A percentile compares a stretch with the other conserved stretches of the same genome.
Evolutionary conservation across 768 basidiomycete genomes (phyloP).

Genomic region (Lactarius trivialis): DNA sequence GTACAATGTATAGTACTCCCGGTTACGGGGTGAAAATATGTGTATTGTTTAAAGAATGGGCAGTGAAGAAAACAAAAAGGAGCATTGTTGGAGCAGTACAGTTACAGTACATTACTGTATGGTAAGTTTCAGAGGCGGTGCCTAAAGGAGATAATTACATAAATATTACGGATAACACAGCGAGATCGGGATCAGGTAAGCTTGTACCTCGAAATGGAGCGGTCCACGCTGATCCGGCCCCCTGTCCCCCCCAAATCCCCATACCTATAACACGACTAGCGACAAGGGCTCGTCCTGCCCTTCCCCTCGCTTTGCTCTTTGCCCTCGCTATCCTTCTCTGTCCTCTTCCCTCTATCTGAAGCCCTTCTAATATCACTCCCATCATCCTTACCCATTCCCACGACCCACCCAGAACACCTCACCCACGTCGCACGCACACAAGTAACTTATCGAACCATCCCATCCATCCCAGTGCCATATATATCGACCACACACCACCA

Average conservation of each 20-base stretch:
- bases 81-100: no score
- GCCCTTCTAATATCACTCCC: not conserved
- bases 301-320: not conserved
- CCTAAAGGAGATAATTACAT: not conserved
- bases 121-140: no score
- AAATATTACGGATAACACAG: not conserved
- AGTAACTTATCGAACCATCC: constrained; percentile 3
- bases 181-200: constrained; percentile 8
- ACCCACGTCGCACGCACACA: not conserved
- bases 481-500: constrained; percentile 4
- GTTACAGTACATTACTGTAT: no score
- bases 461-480: not conserved
- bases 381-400: not conserved
- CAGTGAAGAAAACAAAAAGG: not conserved
- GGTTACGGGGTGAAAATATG: not conserved
- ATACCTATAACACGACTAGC: not conserved
- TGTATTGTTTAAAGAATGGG: not conserved
- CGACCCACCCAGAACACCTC: not conserved
- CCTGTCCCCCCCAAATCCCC: not conserved
- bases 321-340: not conserved
- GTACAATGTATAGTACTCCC: not conserved
- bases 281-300: not conserved
- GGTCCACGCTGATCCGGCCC: constrained; percentile 11
- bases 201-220: no score
- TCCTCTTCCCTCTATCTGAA: not conserved